Evolutionary conservation across 441 rosid species (phyloP).

Genomic region (Syzygium syzygioides): DNA sequence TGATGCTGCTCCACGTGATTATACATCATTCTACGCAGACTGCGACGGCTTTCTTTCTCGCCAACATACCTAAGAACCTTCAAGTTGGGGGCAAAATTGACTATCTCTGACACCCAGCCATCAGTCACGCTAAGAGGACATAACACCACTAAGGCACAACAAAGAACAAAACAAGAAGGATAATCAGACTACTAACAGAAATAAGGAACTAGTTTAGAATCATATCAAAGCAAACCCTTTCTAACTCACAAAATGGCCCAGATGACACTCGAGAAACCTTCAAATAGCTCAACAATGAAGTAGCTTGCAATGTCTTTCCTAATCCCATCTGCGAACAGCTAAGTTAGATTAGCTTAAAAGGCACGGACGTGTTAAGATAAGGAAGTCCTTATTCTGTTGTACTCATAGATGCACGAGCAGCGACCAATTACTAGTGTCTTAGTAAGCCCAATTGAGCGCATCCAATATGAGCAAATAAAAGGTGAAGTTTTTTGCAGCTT

Average conservation of each 20-base stretch:
- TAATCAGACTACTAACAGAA: neutral
- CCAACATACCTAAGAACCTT: slow-evolving; percentile 73
- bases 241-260: slow-evolving; percentile 75
- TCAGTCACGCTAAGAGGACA: slow-evolving; percentile 88
- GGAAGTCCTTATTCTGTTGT: neutral
- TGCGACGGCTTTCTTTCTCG: slow-evolving; percentile 51
- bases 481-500: neutral
- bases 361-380: neutral
- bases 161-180: neutral
- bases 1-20: slow-evolving; percentile 33
- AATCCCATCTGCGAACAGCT: slow-evolving; percentile 68
- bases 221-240: slow-evolving; percentile 4
- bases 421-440: neutral
- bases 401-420: neutral
- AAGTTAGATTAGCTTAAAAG: slow-evolving; percentile 4
- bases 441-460: neutral
- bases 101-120: slow-evolving; percentile 79
- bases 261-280: slow-evolving; percentile 37
- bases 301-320: slow-evolving; percentile 88
- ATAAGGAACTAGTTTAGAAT: neutral
- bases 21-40: slow-evolving; percentile 41
- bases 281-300: slow-evolving; percentile 70
- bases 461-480: neutral
- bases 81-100: slow-evolving; percentile 60
- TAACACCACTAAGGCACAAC: slow-evolving; percentile 52